Evolutionary conservation across 768 basidiomycete species (phyloP).

Genomic region (Porphyrellus cyaneotinctus): DNA sequence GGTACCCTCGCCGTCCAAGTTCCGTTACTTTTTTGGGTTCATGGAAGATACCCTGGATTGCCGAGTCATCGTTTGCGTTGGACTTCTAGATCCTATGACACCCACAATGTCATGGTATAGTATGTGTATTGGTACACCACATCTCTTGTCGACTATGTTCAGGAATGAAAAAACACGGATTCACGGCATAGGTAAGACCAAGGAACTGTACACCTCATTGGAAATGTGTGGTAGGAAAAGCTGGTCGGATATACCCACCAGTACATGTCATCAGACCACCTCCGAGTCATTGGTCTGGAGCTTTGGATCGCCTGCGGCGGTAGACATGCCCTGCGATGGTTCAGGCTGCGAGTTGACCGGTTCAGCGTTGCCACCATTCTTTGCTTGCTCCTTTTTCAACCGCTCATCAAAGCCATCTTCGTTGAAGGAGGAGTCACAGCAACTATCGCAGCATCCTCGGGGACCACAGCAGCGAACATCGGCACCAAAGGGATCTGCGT

Average conservation of each 20-base stretch:
- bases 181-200: neutral
- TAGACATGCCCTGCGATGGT: constrained; percentile 19
- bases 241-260: neutral
- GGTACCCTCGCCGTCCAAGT: too few species aligned
- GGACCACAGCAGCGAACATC: constrained; percentile 23
- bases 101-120: too few species aligned
- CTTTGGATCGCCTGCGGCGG: constrained; percentile 1
- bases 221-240: neutral
- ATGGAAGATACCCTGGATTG: too few species aligned
- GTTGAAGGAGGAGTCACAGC: constrained; percentile 28
- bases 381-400: constrained; percentile 23
- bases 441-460: constrained; percentile 27
- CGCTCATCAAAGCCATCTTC: constrained; percentile 30
- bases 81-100: too few species aligned
- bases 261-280: neutral
- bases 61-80: too few species aligned
- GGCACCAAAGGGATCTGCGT: constrained; percentile 22
- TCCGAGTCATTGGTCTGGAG: neutral
- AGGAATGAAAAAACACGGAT: too few species aligned
- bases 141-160: too few species aligned
- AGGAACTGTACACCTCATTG: neutral
- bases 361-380: constrained; percentile 4
- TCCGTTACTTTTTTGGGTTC: too few species aligned
- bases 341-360: constrained; percentile 22
- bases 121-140: too few species aligned